phyloP scores from a whole-genome alignment of 2,329 filamentous ascomycete genomes.

The Diaporthe caulivora region DNA sequence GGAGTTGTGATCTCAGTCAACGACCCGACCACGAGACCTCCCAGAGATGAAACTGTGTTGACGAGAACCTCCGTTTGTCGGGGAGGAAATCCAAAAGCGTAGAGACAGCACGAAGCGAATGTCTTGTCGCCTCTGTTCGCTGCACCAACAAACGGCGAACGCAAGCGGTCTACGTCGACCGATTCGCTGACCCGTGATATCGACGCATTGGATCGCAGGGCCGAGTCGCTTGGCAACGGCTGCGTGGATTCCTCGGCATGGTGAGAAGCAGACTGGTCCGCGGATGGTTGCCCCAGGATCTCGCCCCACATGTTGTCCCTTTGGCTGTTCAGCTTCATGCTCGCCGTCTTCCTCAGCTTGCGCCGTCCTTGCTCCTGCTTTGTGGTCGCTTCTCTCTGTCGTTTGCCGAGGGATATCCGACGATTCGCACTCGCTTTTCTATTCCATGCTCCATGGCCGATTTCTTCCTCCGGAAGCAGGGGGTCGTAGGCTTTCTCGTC shows the following conservation, averaged over 20 bases:
- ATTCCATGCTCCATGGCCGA: conserved; percentile 83
- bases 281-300: conserved; percentile 71
- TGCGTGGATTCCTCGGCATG: conserved; percentile 36
- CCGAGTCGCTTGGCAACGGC: conserved; percentile 30
- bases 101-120: conserved; percentile 70
- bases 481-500: conserved; percentile 90
- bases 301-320: conserved; percentile 91
- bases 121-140: conserved; percentile 54
- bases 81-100: conserved; percentile 69
- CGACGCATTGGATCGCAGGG: conserved; percentile 17
- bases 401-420: conserved; percentile 67
- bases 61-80: conserved; percentile 63
- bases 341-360: conserved; percentile 89
- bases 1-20: conserved; percentile 55
- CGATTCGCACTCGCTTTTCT: conserved; percentile 57
- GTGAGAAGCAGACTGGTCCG: conserved; percentile 45
- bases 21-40: conserved; percentile 58
- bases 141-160: conserved; percentile 43
- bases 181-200: conserved; percentile 22
- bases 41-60: conserved; percentile 61
- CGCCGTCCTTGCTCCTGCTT: conserved; percentile 71
- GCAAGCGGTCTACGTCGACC: conserved; percentile 6
- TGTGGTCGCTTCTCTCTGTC: conserved; percentile 64
- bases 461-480: conserved; percentile 73
- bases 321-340: conserved; percentile 84